A percentile compares a stretch with the other conserved stretches of the same genome.
These are phyloP conservation scores for Fusarium hostae DNA, from an alignment of 2,329 filamentous ascomycete genomes.

Conservation along the genomic window DNA sequence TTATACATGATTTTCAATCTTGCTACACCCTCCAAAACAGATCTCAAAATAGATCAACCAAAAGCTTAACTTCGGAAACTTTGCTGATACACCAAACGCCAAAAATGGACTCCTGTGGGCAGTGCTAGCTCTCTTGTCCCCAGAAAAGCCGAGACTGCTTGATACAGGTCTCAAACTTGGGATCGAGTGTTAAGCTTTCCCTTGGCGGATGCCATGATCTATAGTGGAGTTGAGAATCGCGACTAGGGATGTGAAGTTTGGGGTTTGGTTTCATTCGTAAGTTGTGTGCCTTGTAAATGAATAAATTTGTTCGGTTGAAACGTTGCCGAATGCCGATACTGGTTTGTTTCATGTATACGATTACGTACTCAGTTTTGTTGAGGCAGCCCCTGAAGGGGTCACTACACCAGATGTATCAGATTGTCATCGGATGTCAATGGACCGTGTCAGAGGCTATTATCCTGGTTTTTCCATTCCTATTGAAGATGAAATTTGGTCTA, in stretches of 20 bases:
- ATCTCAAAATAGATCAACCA: conserved; percentile 17
- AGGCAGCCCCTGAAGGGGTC: neutral
- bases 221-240: neutral
- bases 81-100: conserved; percentile 18
- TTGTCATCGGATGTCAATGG: neutral
- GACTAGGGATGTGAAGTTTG: neutral
- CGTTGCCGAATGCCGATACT: neutral
- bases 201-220: neutral
- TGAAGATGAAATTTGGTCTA: neutral
- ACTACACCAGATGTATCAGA: conserved; percentile 1
- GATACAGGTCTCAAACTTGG: neutral
- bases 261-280: conserved; percentile 2
- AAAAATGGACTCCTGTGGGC: neutral
- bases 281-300: neutral
- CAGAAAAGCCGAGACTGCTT: neutral
- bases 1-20: conserved; percentile 2
- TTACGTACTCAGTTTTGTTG: neutral
- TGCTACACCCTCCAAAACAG: neutral
- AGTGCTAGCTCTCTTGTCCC: neutral
- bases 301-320: neutral
- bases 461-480: rapidly evolving
- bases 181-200: conserved; percentile 22
- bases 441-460: neutral
- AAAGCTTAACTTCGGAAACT: neutral
- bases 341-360: conserved; percentile 8